Evolutionary conservation across 75 land plant genomes (phyloP).

Genomic region (Ceratopteris richardii): DNA sequence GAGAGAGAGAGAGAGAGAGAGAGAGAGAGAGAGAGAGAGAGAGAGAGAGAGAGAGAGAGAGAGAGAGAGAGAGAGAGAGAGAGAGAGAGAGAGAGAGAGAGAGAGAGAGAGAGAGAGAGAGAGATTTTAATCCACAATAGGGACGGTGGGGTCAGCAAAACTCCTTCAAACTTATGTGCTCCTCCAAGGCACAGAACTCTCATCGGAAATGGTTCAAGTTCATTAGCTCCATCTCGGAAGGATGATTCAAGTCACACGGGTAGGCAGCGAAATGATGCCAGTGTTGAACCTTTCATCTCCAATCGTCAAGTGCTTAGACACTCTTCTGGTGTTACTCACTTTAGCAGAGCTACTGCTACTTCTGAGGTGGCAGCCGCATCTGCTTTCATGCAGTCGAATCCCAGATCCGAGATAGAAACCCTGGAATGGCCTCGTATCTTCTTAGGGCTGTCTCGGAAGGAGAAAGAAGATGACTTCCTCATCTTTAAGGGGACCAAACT

Average conservation of each 20-base stretch:
- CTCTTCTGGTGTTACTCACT: not conserved
- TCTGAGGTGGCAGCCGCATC: not conserved
- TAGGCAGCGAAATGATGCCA: not conserved
- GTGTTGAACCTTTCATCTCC: not conserved
- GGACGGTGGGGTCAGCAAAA: not conserved
- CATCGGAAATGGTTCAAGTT: no score
- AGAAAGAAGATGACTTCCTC: slow-evolving; percentile 49
- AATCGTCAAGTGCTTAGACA: not conserved
- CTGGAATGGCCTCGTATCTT: slow-evolving; percentile 48
- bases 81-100: no score
- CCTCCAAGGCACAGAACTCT: not conserved
- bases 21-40: no score
- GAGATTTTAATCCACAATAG: not conserved
- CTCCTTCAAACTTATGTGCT: not conserved
- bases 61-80: no score
- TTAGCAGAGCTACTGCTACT: not conserved
- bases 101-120: no score
- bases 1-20: no score
- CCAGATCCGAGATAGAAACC: slow-evolving; percentile 15
- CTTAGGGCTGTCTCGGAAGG: slow-evolving; percentile 37
- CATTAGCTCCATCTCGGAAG: no score
- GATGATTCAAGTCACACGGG: not conserved
- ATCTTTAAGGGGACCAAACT: slow-evolving; percentile 48
- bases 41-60: no score
- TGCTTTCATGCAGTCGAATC: slow-evolving; percentile 23